A percentile compares a stretch with the other conserved stretches of the same genome.
phyloP scores from a whole-genome alignment of 1,284 basidiomycete genomes.

The Cryptococcus amylolentus region DNA sequence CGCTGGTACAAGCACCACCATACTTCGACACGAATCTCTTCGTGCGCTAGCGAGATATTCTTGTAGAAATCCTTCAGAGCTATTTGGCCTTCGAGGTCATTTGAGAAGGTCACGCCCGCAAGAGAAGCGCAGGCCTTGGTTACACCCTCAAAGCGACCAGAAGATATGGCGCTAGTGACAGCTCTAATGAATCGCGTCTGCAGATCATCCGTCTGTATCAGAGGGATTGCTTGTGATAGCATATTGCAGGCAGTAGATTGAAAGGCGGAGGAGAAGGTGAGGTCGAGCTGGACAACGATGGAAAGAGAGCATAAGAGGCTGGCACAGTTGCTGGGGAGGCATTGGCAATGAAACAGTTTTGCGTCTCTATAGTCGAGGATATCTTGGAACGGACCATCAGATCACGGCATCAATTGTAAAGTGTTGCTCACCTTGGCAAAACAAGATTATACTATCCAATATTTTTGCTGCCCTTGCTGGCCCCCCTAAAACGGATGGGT shows the following conservation, averaged over 20 bases:
- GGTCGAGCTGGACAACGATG: constrained; percentile 10
- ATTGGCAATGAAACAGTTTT: constrained; percentile 12
- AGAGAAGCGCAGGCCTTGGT: constrained; percentile 14
- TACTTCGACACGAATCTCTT: constrained; percentile 15
- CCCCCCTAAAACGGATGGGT: constrained; percentile 4
- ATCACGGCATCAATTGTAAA: background rate
- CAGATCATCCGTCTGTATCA: background rate
- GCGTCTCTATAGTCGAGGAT: constrained; percentile 4
- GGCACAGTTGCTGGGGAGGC: constrained; percentile 11
- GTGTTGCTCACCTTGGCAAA: constrained; percentile 26
- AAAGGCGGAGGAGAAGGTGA: constrained; percentile 12
- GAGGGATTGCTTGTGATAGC: constrained; percentile 15
- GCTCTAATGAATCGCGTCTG: constrained; percentile 14
- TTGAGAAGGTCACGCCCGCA: constrained; percentile 5
- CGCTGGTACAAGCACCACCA: constrained; percentile 23
- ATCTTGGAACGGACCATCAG: constrained; percentile 7
- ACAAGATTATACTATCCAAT: constrained; percentile 20
- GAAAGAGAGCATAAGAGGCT: constrained; percentile 19
- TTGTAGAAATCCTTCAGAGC: constrained; percentile 10
- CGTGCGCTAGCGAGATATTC: constrained; percentile 7
- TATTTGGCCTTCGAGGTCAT: constrained; percentile 6
- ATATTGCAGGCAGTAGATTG: constrained; percentile 8
- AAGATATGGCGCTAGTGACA: constrained; percentile 1
- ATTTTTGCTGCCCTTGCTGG: constrained; percentile 15
- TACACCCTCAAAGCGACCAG: constrained; percentile 8